Conservation (phyloP, 2,329 filamentous ascomycete species). For the Escovopsis sp. region DNA sequence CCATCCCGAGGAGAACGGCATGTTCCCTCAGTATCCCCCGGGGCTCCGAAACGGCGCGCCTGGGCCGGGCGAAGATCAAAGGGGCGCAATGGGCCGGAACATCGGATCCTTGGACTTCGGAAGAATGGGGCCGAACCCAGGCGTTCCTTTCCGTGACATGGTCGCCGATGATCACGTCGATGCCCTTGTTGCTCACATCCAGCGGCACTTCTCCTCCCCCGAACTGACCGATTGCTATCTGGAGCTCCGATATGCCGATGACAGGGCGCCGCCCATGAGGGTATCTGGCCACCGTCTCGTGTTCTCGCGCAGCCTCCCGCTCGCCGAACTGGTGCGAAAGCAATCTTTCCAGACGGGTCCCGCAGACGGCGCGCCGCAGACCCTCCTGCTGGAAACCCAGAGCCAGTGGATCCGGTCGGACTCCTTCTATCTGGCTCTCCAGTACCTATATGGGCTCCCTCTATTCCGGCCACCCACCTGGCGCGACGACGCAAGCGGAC, state of each 20-base stretch:
- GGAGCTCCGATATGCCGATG: constrained; percentile 30
- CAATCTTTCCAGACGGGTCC: constrained; percentile 11
- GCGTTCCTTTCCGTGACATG: constrained; percentile 15
- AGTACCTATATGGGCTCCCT: constrained; percentile 41
- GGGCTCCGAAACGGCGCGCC: constrained; percentile 25
- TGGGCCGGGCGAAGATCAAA: no score
- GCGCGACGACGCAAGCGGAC: constrained; percentile 13
- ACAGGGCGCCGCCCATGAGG: constrained; percentile 22
- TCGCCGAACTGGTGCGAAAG: constrained; percentile 15
- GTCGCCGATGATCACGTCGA: constrained; percentile 19
- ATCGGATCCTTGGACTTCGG: constrained; percentile 16
- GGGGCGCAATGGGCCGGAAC: no score
- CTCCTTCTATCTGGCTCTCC: constrained; percentile 41
- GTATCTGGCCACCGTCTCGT: constrained; percentile 42
- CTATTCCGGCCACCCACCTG: constrained; percentile 26
- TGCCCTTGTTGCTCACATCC: constrained; percentile 25
- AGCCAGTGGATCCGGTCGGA: constrained; percentile 41
- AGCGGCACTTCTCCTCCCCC: constrained; percentile 18
- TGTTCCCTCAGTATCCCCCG: constrained; percentile 25
- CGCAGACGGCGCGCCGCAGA: constrained; percentile 13
- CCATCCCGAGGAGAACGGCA: constrained; percentile 29
- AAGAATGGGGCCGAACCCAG: constrained; percentile 19
- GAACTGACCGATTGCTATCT: constrained; percentile 30
- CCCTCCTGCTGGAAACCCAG: constrained; percentile 29
- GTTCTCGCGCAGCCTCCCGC: constrained; percentile 33